Evolutionary conservation across 2,329 filamentous ascomycete genomes (phyloP).

Genomic region (Metarhizium humberi): DNA sequence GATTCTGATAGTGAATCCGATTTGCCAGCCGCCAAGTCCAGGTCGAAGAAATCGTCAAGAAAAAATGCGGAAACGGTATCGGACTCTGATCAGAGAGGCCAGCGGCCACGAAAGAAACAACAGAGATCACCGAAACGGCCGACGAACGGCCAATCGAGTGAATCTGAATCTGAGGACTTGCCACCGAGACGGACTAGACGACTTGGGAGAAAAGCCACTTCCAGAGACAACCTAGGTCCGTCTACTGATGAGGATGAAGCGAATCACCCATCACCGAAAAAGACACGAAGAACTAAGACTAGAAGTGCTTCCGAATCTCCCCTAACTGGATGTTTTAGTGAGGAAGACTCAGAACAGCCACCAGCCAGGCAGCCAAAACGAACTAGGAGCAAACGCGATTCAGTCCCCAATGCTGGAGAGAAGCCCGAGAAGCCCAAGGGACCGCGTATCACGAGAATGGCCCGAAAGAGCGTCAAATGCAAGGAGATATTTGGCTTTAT

Average conservation of each 20-base stretch:
- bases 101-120: background rate
- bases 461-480: constrained; percentile 34
- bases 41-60: background rate
- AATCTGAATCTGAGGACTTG: background rate
- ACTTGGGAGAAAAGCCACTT: background rate
- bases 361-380: background rate
- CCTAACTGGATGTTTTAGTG: background rate
- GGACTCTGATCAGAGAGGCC: background rate
- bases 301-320: background rate
- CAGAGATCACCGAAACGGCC: background rate
- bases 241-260: background rate
- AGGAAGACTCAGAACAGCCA: background rate
- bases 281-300: background rate
- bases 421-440: constrained; percentile 7
- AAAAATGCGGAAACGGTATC: background rate
- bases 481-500: constrained; percentile 36
- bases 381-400: background rate
- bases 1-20: background rate
- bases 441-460: constrained; percentile 29
- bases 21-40: background rate
- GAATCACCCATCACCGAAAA: background rate
- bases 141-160: background rate
- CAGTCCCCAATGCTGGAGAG: background rate
- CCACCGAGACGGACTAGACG: background rate
- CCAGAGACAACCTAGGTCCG: background rate